Percentiles rank a stretch among this genome's conserved stretches.
These are phyloP conservation scores for Saccharomycopsis sp. DNA, from an alignment of 805 yeast genomes.

Conservation along the genomic window DNA sequence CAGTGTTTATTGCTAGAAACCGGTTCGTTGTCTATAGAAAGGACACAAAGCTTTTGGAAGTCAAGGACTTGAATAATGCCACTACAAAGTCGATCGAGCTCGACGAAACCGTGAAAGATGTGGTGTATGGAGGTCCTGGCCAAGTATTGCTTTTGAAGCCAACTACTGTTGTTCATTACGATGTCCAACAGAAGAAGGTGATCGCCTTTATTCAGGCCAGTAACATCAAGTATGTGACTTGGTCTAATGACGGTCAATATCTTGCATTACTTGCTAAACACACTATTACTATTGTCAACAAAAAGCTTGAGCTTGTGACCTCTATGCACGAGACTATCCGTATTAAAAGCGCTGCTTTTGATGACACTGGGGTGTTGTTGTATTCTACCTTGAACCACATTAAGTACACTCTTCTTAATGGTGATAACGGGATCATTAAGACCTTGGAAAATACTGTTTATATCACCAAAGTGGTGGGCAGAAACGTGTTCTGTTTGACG, in stretches of 20 bases:
- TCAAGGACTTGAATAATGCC: slow-evolving; percentile 76
- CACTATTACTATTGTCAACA: slow-evolving; percentile 80
- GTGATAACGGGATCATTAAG: slow-evolving; percentile 91
- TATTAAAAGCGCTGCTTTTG: slow-evolving; percentile 97
- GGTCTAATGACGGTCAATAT: slow-evolving; percentile 85
- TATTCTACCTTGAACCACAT: slow-evolving; percentile 95
- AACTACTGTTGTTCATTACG: slow-evolving; percentile 71
- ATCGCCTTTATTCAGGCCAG: slow-evolving; percentile 61
- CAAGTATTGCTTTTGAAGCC: slow-evolving; percentile 68
- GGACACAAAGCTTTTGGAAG: slow-evolving; percentile 59
- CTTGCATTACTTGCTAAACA: slow-evolving; percentile 89
- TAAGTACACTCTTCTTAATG: slow-evolving; percentile 87
- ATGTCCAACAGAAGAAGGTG: slow-evolving; percentile 86
- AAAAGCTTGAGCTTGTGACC: slow-evolving; percentile 67
- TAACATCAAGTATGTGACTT: slow-evolving; percentile 79
- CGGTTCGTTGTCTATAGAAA: slow-evolving; percentile 79
- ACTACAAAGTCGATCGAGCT: slow-evolving; percentile 75
- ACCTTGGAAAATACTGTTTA: slow-evolving; percentile 87
- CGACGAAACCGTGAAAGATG: slow-evolving; percentile 61
- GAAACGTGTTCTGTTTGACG: slow-evolving; percentile 70
- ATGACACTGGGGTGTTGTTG: slow-evolving; percentile 82
- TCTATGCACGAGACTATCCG: slow-evolving; percentile 94
- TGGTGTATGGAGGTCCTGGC: slow-evolving; percentile 78
- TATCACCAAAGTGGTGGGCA: slow-evolving; percentile 63
- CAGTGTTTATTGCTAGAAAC: slow-evolving; percentile 90